Evolutionary conservation across 2,329 filamentous ascomycete genomes (phyloP).

Genomic region (Xylariaceae sp.): DNA sequence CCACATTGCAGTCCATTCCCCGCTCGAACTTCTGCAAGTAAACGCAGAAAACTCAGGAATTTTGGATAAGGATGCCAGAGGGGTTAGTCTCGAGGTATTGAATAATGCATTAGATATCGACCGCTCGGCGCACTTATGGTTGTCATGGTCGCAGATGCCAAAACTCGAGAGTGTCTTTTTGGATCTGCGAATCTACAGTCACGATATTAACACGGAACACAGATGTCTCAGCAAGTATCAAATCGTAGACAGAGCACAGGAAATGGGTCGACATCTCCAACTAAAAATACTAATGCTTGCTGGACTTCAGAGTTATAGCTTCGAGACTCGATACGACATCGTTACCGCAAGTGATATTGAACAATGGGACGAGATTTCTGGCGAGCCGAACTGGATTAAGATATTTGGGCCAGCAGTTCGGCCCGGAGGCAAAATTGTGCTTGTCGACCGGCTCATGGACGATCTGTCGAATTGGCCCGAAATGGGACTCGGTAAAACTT

Average conservation of each 20-base stretch:
- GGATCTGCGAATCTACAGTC: conserved; percentile 37
- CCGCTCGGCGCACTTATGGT: conserved; percentile 30
- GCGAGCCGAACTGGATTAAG: conserved; percentile 37
- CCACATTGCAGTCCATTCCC: conserved; percentile 34
- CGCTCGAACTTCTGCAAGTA: conserved; percentile 24
- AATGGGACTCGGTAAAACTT: no score
- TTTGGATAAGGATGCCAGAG: background rate
- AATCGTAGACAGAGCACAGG: conserved; percentile 27
- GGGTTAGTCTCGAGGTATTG: conserved; percentile 13
- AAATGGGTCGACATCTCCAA: conserved; percentile 33
- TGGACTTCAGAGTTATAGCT: conserved; percentile 36
- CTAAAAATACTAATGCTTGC: conserved; percentile 35
- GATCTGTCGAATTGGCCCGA: background rate
- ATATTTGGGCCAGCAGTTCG: conserved; percentile 32
- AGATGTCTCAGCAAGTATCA: conserved; percentile 29
- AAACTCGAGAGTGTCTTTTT: conserved; percentile 34
- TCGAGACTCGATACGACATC: conserved; percentile 20
- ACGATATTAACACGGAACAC: conserved; percentile 30
- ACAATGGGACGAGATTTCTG: conserved; percentile 25
- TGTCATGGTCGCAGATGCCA: conserved; percentile 37
- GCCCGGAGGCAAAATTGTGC: conserved; percentile 32
- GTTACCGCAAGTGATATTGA: conserved; percentile 26
- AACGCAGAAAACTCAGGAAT: conserved; percentile 13
- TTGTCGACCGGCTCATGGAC: conserved; percentile 32
- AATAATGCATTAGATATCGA: conserved; percentile 30